Conservation (phyloP, 2,329 filamentous ascomycete genomes). For the Fusarium cyanostomum region DNA sequence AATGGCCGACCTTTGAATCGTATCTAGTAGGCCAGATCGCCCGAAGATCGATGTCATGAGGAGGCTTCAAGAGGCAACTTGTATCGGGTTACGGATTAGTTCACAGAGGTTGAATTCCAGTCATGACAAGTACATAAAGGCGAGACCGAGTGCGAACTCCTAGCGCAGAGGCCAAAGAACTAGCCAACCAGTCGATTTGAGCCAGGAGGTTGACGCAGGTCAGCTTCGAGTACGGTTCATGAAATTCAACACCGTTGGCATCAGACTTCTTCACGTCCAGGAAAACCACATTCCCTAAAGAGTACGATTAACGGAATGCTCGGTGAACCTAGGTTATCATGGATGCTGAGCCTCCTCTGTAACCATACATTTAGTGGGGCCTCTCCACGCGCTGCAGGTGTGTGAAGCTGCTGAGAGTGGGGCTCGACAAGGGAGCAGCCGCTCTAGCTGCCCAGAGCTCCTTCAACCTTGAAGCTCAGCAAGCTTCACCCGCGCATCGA, state of each 20-base stretch:
- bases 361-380: not conserved
- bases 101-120: conserved; percentile 14
- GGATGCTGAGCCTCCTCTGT: conserved; percentile 10
- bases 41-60: conserved; percentile 14
- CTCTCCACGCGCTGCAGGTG: not conserved
- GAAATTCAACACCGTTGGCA: too few relatives aligned
- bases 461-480: conserved; percentile 10
- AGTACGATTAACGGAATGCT: too few relatives aligned
- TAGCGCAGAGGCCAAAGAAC: not conserved
- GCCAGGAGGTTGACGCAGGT: not conserved
- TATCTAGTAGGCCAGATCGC: not conserved
- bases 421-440: conserved; percentile 7
- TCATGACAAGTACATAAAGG: conserved; percentile 22
- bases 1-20: conserved; percentile 5
- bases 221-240: not conserved
- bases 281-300: too few relatives aligned
- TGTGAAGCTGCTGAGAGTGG: conserved; percentile 10
- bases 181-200: too few relatives aligned
- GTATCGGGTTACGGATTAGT: not conserved
- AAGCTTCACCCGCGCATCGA: not conserved
- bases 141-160: conserved; percentile 20
- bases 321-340: too few relatives aligned
- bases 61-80: not conserved
- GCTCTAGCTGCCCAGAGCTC: conserved; percentile 18
- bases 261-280: too few relatives aligned